A percentile compares a stretch with the other conserved stretches of the same genome.
Conservation (phyloP, 1,284 basidiomycete genomes). For the Heterobasidion irregulare region DNA sequence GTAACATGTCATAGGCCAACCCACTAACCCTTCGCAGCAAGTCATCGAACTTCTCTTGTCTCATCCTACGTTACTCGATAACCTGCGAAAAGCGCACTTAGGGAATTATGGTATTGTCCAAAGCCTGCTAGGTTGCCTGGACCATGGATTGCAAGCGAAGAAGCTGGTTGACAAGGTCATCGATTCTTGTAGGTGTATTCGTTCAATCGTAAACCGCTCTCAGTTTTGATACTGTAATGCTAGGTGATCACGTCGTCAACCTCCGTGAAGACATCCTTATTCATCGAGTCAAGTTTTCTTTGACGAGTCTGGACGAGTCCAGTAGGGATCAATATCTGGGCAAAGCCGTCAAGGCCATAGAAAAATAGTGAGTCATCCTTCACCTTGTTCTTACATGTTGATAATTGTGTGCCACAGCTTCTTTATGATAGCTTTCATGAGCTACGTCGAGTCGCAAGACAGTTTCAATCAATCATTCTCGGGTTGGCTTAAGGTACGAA, state of each 20-base stretch:
- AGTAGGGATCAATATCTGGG: constrained; percentile 47
- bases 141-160: constrained; percentile 78
- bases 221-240: background rate
- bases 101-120: constrained; percentile 89
- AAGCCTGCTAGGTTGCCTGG: constrained; percentile 83
- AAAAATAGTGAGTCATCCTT: constrained; percentile 61
- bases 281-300: constrained; percentile 78
- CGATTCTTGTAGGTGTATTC: constrained; percentile 64
- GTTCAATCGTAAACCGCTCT: background rate
- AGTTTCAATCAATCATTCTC: constrained; percentile 72
- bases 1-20: background rate
- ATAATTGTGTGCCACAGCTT: constrained; percentile 42
- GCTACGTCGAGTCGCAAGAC: constrained; percentile 74
- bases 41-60: constrained; percentile 72
- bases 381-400: background rate
- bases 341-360: constrained; percentile 63
- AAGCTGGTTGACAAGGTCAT: constrained; percentile 83
- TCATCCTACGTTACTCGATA: constrained; percentile 76
- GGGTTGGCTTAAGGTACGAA: constrained; percentile 73
- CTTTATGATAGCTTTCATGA: constrained; percentile 92
- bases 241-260: constrained; percentile 84
- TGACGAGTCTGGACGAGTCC: constrained; percentile 58
- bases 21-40: constrained; percentile 4
- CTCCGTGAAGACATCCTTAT: constrained; percentile 84
- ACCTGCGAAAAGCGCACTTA: constrained; percentile 77